phyloP scores from a whole-genome alignment of 1,284 basidiomycete genomes.

The Cutaneotrichosporon arboriforme region DNA sequence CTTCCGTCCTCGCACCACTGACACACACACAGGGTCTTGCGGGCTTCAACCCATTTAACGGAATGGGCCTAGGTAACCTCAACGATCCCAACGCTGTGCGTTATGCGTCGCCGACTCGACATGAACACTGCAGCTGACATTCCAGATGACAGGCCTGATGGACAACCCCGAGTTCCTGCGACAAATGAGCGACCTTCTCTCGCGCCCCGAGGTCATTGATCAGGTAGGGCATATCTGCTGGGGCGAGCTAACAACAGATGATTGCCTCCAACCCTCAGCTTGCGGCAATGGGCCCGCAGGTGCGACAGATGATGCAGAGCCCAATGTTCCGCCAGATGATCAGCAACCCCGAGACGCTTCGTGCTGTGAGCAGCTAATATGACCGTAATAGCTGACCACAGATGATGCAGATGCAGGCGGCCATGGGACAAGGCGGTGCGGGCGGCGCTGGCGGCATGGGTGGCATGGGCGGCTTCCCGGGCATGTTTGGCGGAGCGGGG shows the following conservation, averaged over 20 bases:
- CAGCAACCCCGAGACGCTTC: slow-evolving; percentile 42
- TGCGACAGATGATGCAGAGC: slow-evolving; percentile 71
- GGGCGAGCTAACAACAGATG: slow-evolving; percentile 50
- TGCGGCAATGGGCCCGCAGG: slow-evolving; percentile 68
- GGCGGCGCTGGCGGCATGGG: slow-evolving; percentile 27
- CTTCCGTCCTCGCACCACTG: no score
- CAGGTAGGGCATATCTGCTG: slow-evolving; percentile 46
- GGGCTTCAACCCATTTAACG: slow-evolving; percentile 79
- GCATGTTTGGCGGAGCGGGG: slow-evolving; percentile 22
- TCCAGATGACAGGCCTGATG: slow-evolving; percentile 73
- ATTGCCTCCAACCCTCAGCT: slow-evolving; percentile 77
- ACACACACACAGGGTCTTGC: slow-evolving; percentile 33
- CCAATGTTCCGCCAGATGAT: slow-evolving; percentile 77
- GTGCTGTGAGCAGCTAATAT: slow-evolving; percentile 24
- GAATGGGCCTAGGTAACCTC: slow-evolving; percentile 70
- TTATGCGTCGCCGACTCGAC: background rate
- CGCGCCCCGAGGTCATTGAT: slow-evolving; percentile 74
- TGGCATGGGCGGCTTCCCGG: slow-evolving; percentile 26
- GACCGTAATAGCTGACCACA: slow-evolving; percentile 31
- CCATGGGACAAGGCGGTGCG: slow-evolving; percentile 36
- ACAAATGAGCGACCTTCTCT: slow-evolving; percentile 58
- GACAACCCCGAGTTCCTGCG: slow-evolving; percentile 71
- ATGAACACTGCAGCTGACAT: background rate
- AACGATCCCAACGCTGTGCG: slow-evolving; percentile 85
- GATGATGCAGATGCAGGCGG: slow-evolving; percentile 70